Conservation (phyloP, 805 yeast species). For the Torulaspora delbrueckii region DNA sequence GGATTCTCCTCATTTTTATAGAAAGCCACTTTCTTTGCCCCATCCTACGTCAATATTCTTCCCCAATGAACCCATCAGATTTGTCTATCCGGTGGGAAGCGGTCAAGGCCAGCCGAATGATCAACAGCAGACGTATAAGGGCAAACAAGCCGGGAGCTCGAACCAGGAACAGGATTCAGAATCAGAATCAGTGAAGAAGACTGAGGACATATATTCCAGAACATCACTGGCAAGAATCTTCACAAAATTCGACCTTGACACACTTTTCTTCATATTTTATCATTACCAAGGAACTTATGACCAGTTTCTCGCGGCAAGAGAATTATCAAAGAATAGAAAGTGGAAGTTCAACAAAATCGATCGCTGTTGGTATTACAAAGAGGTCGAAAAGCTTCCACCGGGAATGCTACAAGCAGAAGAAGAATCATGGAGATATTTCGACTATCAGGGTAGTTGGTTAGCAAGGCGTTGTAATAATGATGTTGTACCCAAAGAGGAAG, state of each 20-base stretch:
- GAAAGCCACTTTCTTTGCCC: slow-evolving; percentile 69
- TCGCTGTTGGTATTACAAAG: slow-evolving; percentile 49
- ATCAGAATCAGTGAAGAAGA: slow-evolving; percentile 8
- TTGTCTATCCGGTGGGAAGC: slow-evolving; percentile 25
- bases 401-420: slow-evolving; percentile 52
- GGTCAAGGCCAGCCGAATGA: slow-evolving; percentile 29
- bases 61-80: slow-evolving; percentile 48
- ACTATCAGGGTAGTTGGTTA: slow-evolving; percentile 67
- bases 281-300: slow-evolving; percentile 67
- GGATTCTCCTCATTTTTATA: slow-evolving; percentile 61
- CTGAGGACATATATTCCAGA: slow-evolving; percentile 31
- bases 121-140: slow-evolving; percentile 6
- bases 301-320: slow-evolving; percentile 75
- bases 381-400: slow-evolving; percentile 75
- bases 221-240: slow-evolving; percentile 53
- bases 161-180: slow-evolving; percentile 6
- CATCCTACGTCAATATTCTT: slow-evolving; percentile 87
- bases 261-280: slow-evolving; percentile 88
- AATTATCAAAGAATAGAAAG: slow-evolving; percentile 63
- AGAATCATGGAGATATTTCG: slow-evolving; percentile 73
- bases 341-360: slow-evolving; percentile 58
- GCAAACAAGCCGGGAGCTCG: neutral
- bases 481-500: slow-evolving; percentile 40
- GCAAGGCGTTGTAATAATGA: slow-evolving; percentile 44
- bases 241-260: slow-evolving; percentile 74